A percentile compares a stretch with the other conserved stretches of the same genome.
phyloP scores from a whole-genome alignment of 2,329 filamentous ascomycete species.

The Pseudopyricularia javanii region DNA sequence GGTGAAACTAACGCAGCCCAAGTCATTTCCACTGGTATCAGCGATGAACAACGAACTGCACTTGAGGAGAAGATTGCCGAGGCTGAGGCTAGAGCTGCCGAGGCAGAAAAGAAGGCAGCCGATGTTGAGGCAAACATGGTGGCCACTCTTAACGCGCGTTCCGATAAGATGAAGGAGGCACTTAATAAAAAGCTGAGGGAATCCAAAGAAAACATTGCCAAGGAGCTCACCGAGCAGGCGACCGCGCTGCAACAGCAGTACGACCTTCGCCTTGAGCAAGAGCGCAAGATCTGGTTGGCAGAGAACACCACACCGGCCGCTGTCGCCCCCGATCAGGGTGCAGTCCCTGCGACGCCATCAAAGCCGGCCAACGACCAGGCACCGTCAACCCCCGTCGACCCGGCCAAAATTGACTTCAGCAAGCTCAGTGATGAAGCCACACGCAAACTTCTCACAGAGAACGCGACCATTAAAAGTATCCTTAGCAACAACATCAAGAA shows the following conservation, averaged over 20 bases:
- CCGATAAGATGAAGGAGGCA: constrained; percentile 56
- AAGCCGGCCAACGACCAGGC: neutral
- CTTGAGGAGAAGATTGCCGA: constrained; percentile 50
- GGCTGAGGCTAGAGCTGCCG: constrained; percentile 48
- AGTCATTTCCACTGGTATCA: constrained; percentile 19
- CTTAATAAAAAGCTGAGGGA: constrained; percentile 62
- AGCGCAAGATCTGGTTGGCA: constrained; percentile 48
- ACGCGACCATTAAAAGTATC: constrained; percentile 45
- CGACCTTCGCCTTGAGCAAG: constrained; percentile 43
- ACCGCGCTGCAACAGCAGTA: constrained; percentile 35
- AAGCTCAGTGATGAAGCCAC: constrained; percentile 42
- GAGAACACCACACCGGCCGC: constrained; percentile 25
- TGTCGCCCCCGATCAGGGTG: constrained; percentile 11
- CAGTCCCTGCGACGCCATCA: constrained; percentile 12
- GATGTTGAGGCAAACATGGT: constrained; percentile 52
- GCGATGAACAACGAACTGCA: constrained; percentile 45
- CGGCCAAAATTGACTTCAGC: constrained; percentile 31
- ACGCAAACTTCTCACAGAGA: constrained; percentile 42
- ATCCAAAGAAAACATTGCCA: constrained; percentile 38
- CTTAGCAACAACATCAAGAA: constrained; percentile 53
- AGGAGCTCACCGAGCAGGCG: constrained; percentile 37
- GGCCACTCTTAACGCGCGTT: constrained; percentile 49
- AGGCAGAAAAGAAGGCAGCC: constrained; percentile 50
- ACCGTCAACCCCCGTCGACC: constrained; percentile 6
- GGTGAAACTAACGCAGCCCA: constrained; percentile 2